These are phyloP conservation scores for Dujonia santamariae DNA, from an alignment of 1,139 yeast species.

Conservation along the genomic window DNA sequence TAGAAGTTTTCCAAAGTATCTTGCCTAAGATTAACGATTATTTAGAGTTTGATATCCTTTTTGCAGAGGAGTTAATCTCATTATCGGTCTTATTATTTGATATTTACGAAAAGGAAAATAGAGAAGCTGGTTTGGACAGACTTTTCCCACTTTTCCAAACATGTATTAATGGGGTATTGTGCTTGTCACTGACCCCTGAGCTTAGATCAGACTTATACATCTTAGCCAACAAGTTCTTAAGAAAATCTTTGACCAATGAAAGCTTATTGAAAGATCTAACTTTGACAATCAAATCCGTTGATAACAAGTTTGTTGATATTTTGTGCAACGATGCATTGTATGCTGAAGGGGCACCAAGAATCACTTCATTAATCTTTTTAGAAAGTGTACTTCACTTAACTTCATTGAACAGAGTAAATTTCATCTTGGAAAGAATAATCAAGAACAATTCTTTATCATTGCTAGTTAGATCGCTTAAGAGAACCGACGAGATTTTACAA, in stretches of 20 bases:
- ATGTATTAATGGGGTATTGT: constrained; percentile 67
- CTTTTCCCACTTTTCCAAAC: constrained; percentile 70
- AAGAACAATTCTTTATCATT: constrained; percentile 64
- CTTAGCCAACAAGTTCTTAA: constrained; percentile 63
- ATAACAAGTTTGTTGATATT: constrained; percentile 58
- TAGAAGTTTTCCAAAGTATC: constrained; percentile 72
- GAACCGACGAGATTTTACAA: constrained; percentile 61
- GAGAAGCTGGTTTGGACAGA: constrained; percentile 20
- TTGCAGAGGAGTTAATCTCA: constrained; percentile 76
- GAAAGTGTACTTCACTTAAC: constrained; percentile 68
- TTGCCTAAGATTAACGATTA: constrained; percentile 77
- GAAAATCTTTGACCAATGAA: constrained; percentile 42
- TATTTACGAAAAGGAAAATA: constrained; percentile 49
- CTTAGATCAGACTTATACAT: constrained; percentile 79
- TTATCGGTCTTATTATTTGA: constrained; percentile 71
- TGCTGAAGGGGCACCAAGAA: constrained; percentile 74
- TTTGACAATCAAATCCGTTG: constrained; percentile 54
- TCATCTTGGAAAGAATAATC: constrained; percentile 58
- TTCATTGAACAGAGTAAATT: constrained; percentile 43
- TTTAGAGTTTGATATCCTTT: constrained; percentile 60
- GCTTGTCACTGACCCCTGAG: constrained; percentile 63
- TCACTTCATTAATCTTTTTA: constrained; percentile 72
- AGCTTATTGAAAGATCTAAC: constrained; percentile 44
- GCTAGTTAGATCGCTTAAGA: constrained; percentile 62
- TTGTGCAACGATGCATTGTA: constrained; percentile 76